Base-by-base conservation (phyloP, 257 asterid species). In the Mitragyna speciosa region DNA sequence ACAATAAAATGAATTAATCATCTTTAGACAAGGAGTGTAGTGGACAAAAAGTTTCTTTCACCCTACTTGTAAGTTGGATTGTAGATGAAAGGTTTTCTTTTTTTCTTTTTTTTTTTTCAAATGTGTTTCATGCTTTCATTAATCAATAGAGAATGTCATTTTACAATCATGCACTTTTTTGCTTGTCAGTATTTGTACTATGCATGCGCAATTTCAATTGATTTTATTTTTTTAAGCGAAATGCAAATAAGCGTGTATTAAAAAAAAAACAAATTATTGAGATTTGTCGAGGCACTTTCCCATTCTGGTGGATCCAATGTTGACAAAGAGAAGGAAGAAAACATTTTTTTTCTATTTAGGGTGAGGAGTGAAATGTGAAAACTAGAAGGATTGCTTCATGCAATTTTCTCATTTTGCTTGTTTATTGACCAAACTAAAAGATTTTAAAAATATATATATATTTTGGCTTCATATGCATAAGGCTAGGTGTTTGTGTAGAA, bases 261-360 rank as follows among this genome's bases (percentile, higher is more conserved):
- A 0, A 7, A 1, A 0, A 7, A 12, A n/a, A 71, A 70, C 5
- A 12, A 75, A 75, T 12, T 56, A 56, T 20, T 33, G 36, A 65
- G 73, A 20, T 47, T 65, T 76, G 73, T 19, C 24, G 10, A 51
- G 41, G 12, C 66, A 47, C 36, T 65, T 76, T 64, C 73, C 61
- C 72, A n/a, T 15, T 7, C 12, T 1, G 64, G 26, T 45, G 80
- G 80, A 76, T 76, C 80, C 72, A 65, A 76, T 75, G 78, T 39
- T 59, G 77, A 51, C 77, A 16, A 51, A 16, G 14, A 72, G 0
- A 26, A 1, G 20, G 4, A 56, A 6, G n/a, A 59, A 22, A 59
- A 22, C 26, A 22, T 59, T 20, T n/a, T 9, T 59, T 59, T 59
- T 59, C 31, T 24, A 22, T 59, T 59, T 11, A 26, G 69, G 39